Evolutionary conservation across 768 basidiomycete species (phyloP), one percentile per base, ranked within the genome.

Genomic region (Suillus decipiens): DNA sequence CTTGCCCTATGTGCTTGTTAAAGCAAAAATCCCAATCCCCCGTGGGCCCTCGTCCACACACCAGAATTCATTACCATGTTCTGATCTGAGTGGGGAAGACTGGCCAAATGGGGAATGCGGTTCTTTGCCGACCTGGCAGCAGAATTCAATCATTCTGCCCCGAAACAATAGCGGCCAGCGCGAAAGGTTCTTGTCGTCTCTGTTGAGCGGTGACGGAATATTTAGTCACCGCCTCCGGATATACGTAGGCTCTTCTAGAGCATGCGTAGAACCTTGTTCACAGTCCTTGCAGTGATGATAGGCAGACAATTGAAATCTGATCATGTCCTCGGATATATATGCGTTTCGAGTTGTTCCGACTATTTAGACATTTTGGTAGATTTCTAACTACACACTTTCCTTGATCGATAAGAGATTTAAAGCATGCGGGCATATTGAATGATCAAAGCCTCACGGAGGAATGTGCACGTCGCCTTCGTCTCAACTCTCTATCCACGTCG

Each of bases 11-110:
- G 69, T 89, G 88, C 70, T 89, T 89, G 69, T 19, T 84, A 66
- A 89, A 89, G 71, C 88, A 89, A 70, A 89, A 9, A 87, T 80
- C 19, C 86, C 80, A 3, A 61, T 85, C 76, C 63, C 83, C 84
- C 10, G 77, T 78, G 1, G 80, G 80, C 62, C 87, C 85, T 15
- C 85, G 83, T 17, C 81, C 81, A 67, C 88, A 67, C 88, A 90
- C 88, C 87, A 89, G 28, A 28, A 28, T 70, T 88, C 86, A 64
- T 89, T 84, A 8, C 88, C 88, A 64, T 89, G 89, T 69, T 87
- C 88, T 86, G 63, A 31, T 28, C 28, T 28, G 28, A 60, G 19
- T 19, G 50, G 15, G 45, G 39, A 60, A 19, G 39, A 51, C 33
- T 9, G 34, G 12, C 22, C 41, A 22, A 37, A 45, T 24, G 51